Base-by-base conservation (phyloP, 192 early-diverging fungal species). In the Entomortierella beljakovae region DNA sequence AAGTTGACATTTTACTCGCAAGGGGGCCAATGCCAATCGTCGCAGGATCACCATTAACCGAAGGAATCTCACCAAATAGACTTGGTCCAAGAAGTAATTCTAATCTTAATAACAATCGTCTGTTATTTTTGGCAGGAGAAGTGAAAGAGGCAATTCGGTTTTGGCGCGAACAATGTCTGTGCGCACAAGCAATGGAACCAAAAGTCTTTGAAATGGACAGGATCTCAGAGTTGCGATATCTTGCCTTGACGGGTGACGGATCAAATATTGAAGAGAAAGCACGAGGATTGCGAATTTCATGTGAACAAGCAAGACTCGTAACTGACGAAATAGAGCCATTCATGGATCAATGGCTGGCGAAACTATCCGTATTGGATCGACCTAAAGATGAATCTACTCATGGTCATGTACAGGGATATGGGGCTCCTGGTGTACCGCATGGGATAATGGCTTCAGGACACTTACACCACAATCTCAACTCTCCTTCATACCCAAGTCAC, bases 61-160 rank as follows among this genome's bases (percentile, higher is more conserved):
- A 52, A 40, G 68, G 42, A 9, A 56, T 62, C 38, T 70, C 68
- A 1, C 58, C 60, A 25, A 62, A 20, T 34, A 25, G 55, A 23
- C 51, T 29, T 35, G 32, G 51, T 26, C n/a, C 46, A 42, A 73
- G 57, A 31, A 57, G 35, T n/a, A 33, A 20, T 31, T 32, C 46
- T 22, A 37, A 23, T n/a, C 20, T 57, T 13, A 68, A 51, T 33
- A 79, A 79, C 57, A 79, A 61, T 32, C 67, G 75, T 6, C 56
- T 79, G 0, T 34, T 79, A 1, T 60, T 56, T 15, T 31, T 70
- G 15, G 75, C 75, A 22, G 75, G 75, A 1, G 75, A 79, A 46
- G 55, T 79, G 61, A 79, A 69, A 34, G 75, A 79, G 29, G 75
- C 75, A 8, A 70, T 79, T 31, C 60, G 75, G 3, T 79, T 79